Conservation (phyloP, 805 yeast genomes). For the Candida incommunis region DNA sequence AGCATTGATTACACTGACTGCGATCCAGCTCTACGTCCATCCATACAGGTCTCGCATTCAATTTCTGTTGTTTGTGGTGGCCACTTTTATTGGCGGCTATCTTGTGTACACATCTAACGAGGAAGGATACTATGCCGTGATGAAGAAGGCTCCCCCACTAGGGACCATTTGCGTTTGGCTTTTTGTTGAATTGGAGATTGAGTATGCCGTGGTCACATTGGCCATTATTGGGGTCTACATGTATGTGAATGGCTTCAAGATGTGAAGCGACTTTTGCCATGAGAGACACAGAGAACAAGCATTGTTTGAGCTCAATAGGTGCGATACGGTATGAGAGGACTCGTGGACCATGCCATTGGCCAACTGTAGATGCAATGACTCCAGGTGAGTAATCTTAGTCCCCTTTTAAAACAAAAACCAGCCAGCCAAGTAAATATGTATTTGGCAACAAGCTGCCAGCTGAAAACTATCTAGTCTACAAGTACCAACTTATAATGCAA, state of each 20-base stretch:
- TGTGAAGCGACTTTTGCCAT: too few species aligned
- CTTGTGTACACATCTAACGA: constrained; percentile 20
- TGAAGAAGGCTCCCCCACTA: constrained; percentile 26
- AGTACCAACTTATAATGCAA: too few species aligned
- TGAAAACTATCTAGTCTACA: too few species aligned
- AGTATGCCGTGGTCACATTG: constrained; percentile 16
- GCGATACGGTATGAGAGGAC: too few species aligned
- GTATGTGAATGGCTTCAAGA: constrained; percentile 6
- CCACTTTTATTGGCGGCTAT: constrained; percentile 20
- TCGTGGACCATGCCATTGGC: too few species aligned
- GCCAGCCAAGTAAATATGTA: too few species aligned
- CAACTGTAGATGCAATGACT: too few species aligned
- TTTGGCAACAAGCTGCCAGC: too few species aligned
- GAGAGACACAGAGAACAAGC: too few species aligned
- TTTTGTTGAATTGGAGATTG: constrained; percentile 25
- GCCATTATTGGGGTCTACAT: constrained; percentile 15
- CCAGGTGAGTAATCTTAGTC: too few species aligned
- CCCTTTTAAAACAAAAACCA: too few species aligned
- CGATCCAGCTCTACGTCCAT: background rate
- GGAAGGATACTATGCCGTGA: constrained; percentile 24
- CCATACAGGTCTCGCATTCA: background rate
- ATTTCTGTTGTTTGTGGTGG: background rate
- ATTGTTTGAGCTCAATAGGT: too few species aligned
- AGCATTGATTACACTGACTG: background rate
- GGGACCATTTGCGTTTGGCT: constrained; percentile 28